phyloP scores from a whole-genome alignment of 192 early-diverging fungal species.

The Jimgerdemannia lactiflua region DNA sequence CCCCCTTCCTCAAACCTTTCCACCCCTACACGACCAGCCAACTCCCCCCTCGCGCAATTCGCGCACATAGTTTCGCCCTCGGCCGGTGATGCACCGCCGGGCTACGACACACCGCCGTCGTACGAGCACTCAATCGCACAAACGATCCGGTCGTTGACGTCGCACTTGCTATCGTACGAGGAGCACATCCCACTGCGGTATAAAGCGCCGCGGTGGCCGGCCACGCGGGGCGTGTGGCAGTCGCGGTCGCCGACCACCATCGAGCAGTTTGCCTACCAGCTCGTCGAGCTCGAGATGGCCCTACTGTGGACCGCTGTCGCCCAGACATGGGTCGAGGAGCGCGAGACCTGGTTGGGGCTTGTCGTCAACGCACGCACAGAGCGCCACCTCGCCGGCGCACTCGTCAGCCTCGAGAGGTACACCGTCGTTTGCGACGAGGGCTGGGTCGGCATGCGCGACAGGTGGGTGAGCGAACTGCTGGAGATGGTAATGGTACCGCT shows the following conservation, averaged over 20 bases:
- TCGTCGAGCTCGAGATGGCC: constrained; percentile 35
- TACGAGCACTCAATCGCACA: constrained; percentile 29
- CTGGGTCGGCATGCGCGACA: constrained; percentile 19
- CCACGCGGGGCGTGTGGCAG: constrained; percentile 19
- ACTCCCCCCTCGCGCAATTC: neutral
- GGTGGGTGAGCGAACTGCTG: constrained; percentile 25
- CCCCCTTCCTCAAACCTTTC: neutral
- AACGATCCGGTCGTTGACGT: constrained; percentile 15
- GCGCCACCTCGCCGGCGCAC: constrained; percentile 30
- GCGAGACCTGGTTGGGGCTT: constrained; percentile 30
- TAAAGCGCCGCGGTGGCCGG: constrained; percentile 32
- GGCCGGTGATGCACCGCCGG: neutral
- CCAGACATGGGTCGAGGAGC: constrained; percentile 28
- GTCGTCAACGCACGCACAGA: constrained; percentile 27
- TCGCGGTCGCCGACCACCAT: constrained; percentile 15
- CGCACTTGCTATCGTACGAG: constrained; percentile 21
- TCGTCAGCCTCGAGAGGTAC: constrained; percentile 30
- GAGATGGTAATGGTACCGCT: constrained; percentile 21
- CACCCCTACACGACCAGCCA: neutral
- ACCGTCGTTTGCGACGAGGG: constrained; percentile 23
- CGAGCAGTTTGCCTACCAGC: constrained; percentile 32
- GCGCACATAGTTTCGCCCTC: neutral
- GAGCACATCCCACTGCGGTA: constrained; percentile 26
- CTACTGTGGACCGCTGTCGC: constrained; percentile 28
- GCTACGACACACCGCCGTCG: constrained; percentile 23